Evolutionary conservation across 2,329 filamentous ascomycete species (phyloP), one percentile per base, ranked within the genome.

Genomic region (Penicillium brevicompactum): DNA sequence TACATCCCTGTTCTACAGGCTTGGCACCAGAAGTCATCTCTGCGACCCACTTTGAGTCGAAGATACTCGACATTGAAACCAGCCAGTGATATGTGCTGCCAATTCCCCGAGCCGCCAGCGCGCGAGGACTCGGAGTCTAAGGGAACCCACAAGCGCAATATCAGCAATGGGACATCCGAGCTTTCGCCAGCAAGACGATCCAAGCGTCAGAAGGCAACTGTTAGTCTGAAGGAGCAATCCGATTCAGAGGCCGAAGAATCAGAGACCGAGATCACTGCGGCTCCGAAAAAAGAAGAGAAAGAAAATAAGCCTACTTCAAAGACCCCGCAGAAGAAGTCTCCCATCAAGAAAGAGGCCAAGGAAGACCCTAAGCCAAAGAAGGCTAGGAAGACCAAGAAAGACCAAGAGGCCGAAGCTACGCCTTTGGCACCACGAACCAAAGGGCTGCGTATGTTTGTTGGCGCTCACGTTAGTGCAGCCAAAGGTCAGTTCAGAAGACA

Each of bases 401-500:
- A 83, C 63, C 81, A 84, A 56, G 82, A 84, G 59, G 76, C 79
- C 51, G 76, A 78, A 48, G 80, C 81, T 61, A 75, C 77, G 79
- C 86, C 90, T 0, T 74, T 96, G 1, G 87, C 86, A 18, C 77
- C 81, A 24, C 84, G 94, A 34, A 92, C 91, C 0, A 75, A 81
- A 4, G 84, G 86, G 1, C 79, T 93, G 58, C 87, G 87, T 70
- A 89, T 97, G 83, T 88, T 90, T 67, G 88, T 99, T 52, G 94
- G 94, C 14, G 94, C 94, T 1, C 94, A 99, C 72, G 91, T 97
- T 58, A 94, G 89, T 73, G 87, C 84, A 59, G 92, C 94, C 27
- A 93, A 92, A 78, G 93, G 91, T 89, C 71, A 53, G 80, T 72
- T 41, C 24, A 11, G 34, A n/a, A 37, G n/a, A 34, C 7, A 3